Conservation (phyloP, 2,329 filamentous ascomycete species). For the Rutstroemia sp. region DNA sequence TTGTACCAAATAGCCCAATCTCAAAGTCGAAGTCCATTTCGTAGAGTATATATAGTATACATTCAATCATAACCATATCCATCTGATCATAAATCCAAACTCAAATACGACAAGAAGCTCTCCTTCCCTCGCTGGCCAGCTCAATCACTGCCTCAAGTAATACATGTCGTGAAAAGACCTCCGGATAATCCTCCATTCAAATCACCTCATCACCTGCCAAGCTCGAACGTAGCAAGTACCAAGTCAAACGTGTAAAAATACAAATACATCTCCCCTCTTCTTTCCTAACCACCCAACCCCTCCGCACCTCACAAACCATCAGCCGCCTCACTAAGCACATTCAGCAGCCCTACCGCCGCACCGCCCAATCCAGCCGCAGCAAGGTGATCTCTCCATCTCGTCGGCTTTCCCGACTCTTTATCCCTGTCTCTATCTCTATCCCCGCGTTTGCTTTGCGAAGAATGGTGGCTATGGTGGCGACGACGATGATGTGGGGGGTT, state of each 20-base stretch:
- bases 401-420: not conserved
- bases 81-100: no score
- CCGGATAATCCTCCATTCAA: no score
- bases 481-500: not conserved
- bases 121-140: no score
- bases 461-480: not conserved
- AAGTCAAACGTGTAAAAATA: not conserved
- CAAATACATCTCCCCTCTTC: not conserved
- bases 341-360: constrained; percentile 50
- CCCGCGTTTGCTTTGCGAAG: constrained; percentile 2
- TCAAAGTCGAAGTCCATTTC: no score
- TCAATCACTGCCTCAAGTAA: no score
- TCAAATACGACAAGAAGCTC: no score
- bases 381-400: constrained; percentile 43
- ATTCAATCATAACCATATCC: no score
- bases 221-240: no score
- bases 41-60: no score
- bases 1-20: no score
- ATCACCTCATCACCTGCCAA: no score
- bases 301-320: constrained; percentile 15
- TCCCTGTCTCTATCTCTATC: constrained; percentile 4
- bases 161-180: no score
- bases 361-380: constrained; percentile 53
- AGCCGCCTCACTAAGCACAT: constrained; percentile 51
- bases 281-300: not conserved